Conservation (phyloP, 106 monocot genomes). For the Dioscorea dumetorum region DNA sequence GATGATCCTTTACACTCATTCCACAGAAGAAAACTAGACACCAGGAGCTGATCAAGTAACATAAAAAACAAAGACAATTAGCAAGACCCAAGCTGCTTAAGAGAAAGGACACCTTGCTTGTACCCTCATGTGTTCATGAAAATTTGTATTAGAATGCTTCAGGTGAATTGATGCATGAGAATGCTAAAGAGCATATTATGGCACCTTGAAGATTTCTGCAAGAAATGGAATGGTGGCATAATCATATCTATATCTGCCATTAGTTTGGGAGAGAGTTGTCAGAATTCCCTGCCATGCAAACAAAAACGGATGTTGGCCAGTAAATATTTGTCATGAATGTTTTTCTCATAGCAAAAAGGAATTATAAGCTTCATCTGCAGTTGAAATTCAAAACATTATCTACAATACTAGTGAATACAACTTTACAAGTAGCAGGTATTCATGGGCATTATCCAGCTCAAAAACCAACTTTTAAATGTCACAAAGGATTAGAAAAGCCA, state of each 20-base stretch:
- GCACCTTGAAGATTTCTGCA: constrained; percentile 89
- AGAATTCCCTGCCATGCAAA: constrained; percentile 69
- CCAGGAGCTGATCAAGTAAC: constrained; percentile 54
- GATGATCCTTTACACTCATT: constrained; percentile 49
- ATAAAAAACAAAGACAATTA: constrained; percentile 11
- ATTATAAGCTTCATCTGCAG: too few relatives aligned
- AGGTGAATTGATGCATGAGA: too few relatives aligned
- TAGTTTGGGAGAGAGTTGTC: constrained; percentile 86
- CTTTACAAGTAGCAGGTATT: too few relatives aligned
- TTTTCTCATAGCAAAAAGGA: too few relatives aligned
- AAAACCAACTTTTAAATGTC: too few relatives aligned
- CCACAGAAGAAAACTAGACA: constrained; percentile 86
- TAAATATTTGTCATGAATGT: not conserved
- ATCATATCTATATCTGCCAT: constrained; percentile 86
- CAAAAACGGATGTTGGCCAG: not conserved
- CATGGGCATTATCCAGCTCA: too few relatives aligned
- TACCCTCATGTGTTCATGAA: too few relatives aligned
- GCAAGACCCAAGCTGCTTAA: not conserved
- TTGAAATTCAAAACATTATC: too few relatives aligned
- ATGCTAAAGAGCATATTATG: too few relatives aligned
- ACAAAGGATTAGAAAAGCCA: too few relatives aligned
- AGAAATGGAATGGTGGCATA: constrained; percentile 94
- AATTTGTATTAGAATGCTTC: too few relatives aligned
- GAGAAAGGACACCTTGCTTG: not conserved
- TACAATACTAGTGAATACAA: too few relatives aligned